Evolutionary conservation across 768 basidiomycete genomes (phyloP).

Genomic region (Suillus variegatus): DNA sequence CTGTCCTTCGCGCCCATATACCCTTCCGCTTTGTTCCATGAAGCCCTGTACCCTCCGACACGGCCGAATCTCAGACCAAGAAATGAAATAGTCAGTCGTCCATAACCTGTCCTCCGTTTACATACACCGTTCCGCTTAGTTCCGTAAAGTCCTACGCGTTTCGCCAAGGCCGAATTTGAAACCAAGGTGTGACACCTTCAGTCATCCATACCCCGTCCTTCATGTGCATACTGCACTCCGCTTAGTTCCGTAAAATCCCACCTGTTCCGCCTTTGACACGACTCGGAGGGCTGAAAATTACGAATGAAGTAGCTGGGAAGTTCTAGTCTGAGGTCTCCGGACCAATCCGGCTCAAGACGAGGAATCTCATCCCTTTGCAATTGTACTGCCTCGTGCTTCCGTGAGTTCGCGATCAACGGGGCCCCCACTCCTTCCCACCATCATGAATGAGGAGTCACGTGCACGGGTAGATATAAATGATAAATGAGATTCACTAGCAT

Average conservation of each 20-base stretch:
- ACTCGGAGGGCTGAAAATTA: not conserved
- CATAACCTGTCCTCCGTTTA: not conserved
- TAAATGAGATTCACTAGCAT: not conserved
- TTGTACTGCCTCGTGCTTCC: not conserved
- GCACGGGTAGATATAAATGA: conserved; percentile 20
- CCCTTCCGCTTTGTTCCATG: not conserved
- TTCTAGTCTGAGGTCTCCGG: not conserved
- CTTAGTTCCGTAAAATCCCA: not conserved
- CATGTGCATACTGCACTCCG: not conserved
- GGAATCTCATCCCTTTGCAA: conserved; percentile 6
- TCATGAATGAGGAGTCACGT: not conserved
- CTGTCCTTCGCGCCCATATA: not conserved
- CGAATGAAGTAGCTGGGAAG: not conserved
- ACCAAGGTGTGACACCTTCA: not conserved
- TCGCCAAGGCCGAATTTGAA: not conserved
- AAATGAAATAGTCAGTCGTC: not conserved
- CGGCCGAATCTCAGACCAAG: not conserved
- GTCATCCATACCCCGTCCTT: not conserved
- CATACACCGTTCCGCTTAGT: not conserved
- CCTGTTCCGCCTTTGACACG: not conserved
- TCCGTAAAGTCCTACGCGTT: not conserved
- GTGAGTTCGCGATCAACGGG: conserved; percentile 6
- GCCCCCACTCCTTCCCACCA: conserved; percentile 1
- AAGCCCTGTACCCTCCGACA: not conserved
- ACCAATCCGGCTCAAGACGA: not conserved